A percentile compares a stretch with the other conserved stretches of the same genome.
Conservation (phyloP, 2,329 filamentous ascomycete species). For the Fusarium mundagurra region DNA sequence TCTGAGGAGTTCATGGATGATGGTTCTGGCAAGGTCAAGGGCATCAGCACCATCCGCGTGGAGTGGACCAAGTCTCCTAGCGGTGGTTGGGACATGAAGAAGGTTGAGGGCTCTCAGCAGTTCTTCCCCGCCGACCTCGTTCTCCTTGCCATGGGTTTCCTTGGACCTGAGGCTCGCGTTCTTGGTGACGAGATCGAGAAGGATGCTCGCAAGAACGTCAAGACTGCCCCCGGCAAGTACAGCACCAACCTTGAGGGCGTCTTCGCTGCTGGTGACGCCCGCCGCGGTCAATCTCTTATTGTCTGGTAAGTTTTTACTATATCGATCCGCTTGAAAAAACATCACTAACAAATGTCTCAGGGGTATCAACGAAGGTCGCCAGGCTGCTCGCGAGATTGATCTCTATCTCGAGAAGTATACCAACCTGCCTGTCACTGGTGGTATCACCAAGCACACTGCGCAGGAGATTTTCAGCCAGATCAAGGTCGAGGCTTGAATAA, state of each 20-base stretch:
- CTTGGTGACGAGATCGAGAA: constrained; percentile 90
- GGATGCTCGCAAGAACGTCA: constrained; percentile 93
- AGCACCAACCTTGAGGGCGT: constrained; percentile 87
- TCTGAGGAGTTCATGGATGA: constrained; percentile 96
- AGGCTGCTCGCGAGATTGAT: constrained; percentile 92
- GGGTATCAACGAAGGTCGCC: constrained; percentile 97
- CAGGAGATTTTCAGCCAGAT: constrained; percentile 68
- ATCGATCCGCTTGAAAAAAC: not conserved
- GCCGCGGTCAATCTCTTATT: constrained; percentile 93
- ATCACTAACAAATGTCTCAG: constrained; percentile 50
- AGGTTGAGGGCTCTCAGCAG: constrained; percentile 89
- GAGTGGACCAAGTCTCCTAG: constrained; percentile 93
- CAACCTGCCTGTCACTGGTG: constrained; percentile 87
- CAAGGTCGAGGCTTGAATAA: constrained; percentile 31
- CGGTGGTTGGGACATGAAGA: constrained; percentile 99
- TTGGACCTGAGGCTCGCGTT: constrained; percentile 89
- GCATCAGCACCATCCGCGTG: constrained; percentile 94
- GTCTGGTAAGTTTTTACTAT: constrained; percentile 75
- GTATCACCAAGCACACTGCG: constrained; percentile 87
- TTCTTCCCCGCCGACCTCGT: constrained; percentile 98
- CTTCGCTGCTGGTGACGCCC: constrained; percentile 94
- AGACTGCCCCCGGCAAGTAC: constrained; percentile 89
- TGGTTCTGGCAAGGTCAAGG: constrained; percentile 86
- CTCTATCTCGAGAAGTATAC: constrained; percentile 83
- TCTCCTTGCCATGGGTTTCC: constrained; percentile 95